Evolutionary conservation across 352 stramenopile genomes (phyloP).

Genomic region (Albugo laibachii): DNA sequence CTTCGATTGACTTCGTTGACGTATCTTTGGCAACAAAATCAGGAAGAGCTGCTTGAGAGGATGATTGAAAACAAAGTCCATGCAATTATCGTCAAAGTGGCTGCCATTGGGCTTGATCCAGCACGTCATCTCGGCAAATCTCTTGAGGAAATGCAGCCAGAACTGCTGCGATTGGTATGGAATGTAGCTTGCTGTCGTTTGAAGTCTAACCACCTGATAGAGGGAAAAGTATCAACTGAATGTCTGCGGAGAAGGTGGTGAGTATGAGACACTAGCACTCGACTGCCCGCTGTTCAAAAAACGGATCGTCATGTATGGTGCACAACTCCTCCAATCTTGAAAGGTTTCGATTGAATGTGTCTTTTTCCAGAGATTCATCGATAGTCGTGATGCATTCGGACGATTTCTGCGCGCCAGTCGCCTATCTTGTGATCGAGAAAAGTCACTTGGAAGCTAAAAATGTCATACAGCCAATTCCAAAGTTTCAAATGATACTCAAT

Average conservation of each 20-base stretch:
- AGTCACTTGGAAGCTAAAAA: constrained; percentile 84
- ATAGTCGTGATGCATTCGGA: constrained; percentile 85
- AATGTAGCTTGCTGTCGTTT: not conserved
- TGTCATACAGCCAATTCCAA: not conserved
- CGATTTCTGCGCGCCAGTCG: constrained; percentile 83
- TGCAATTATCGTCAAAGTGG: constrained; percentile 93
- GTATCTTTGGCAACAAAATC: constrained; percentile 91
- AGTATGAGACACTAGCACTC: constrained; percentile 99
- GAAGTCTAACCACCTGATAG: constrained; percentile 9
- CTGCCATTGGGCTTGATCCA: constrained; percentile 81
- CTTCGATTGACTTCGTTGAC: constrained; percentile 88
- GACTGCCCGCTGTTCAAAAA: constrained; percentile 93
- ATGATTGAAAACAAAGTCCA: constrained; percentile 90
- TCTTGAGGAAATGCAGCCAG: constrained; percentile 67
- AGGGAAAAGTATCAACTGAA: constrained; percentile 94
- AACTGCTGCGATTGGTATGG: constrained; percentile 76
- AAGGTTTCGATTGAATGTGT: constrained; percentile 2
- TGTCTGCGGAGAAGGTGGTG: constrained; percentile 95
- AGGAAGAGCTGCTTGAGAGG: constrained; percentile 83
- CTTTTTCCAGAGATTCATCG: constrained; percentile 50
- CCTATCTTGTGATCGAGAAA: constrained; percentile 79
- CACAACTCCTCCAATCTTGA: not conserved
- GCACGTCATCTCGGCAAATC: constrained; percentile 70
- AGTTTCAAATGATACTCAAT: too few relatives aligned
- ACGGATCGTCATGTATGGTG: constrained; percentile 71